These are phyloP conservation scores for Aspergillus texensis DNA, from an alignment of 2,329 filamentous ascomycete genomes.

Conservation along the genomic window DNA sequence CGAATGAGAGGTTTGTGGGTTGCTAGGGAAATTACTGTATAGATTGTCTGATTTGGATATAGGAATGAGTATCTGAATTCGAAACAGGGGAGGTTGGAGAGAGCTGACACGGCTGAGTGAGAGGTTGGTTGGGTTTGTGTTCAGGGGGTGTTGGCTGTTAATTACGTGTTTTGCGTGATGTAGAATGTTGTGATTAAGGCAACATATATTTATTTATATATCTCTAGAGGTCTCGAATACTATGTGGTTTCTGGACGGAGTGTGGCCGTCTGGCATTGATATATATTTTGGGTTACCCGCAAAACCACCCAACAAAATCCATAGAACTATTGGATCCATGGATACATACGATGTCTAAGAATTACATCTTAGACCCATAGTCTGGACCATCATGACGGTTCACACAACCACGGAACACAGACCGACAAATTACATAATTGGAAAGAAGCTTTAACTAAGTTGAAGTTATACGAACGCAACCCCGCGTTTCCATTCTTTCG, in stretches of 20 bases:
- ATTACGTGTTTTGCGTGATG: no score
- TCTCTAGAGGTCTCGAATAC: no score
- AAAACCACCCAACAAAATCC: not conserved
- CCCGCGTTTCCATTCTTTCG: not conserved
- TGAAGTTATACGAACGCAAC: not conserved
- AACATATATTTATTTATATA: no score
- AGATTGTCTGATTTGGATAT: not conserved
- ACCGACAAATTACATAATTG: not conserved
- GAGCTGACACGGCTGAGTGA: not conserved
- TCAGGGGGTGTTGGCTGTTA: no score
- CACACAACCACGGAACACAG: not conserved
- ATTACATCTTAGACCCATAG: not conserved
- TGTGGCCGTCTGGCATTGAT: no score
- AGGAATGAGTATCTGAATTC: not conserved
- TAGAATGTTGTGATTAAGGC: not conserved
- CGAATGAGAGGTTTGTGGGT: not conserved
- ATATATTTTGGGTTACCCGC: no score
- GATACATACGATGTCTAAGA: not conserved
- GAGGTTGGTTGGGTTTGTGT: not conserved
- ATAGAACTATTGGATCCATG: not conserved
- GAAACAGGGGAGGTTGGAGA: not conserved
- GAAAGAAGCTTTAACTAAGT: not conserved
- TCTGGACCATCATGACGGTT: not conserved
- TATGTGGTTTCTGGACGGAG: no score
- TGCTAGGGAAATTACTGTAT: no score